These are phyloP conservation scores for Zopfochytrium polystomum DNA, from an alignment of 371 early-diverging fungal species.

Conservation along the genomic window DNA sequence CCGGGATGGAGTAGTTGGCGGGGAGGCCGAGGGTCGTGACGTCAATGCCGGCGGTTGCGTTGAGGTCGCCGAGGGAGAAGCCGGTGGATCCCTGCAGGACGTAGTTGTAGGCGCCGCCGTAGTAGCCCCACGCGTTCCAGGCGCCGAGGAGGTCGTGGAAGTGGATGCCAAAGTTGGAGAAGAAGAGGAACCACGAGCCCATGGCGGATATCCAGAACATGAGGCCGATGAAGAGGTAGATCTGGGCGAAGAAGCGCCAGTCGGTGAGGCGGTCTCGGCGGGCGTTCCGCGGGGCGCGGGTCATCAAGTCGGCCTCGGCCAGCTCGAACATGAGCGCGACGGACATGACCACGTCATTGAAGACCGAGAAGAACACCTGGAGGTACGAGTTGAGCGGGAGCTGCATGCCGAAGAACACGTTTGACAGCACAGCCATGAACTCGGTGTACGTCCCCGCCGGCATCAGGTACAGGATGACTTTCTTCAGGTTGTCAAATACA, in stretches of 20 bases:
- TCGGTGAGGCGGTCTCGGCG: slow-evolving; percentile 60
- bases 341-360: slow-evolving; percentile 52
- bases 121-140: slow-evolving; percentile 38
- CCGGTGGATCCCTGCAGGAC: too few species aligned
- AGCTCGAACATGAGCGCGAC: slow-evolving; percentile 65
- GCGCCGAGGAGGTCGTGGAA: slow-evolving; percentile 54
- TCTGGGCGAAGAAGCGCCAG: slow-evolving; percentile 52
- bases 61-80: background rate
- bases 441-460: slow-evolving; percentile 43
- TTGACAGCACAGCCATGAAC: slow-evolving; percentile 65
- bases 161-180: slow-evolving; percentile 49
- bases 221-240: slow-evolving; percentile 65
- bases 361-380: slow-evolving; percentile 62
- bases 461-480: slow-evolving; percentile 72
- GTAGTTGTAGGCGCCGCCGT: slow-evolving; percentile 4
- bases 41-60: too few species aligned
- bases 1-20: background rate
- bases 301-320: slow-evolving; percentile 60
- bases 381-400: slow-evolving; percentile 62
- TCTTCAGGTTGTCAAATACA: slow-evolving; percentile 78
- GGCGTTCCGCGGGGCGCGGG: slow-evolving; percentile 59
- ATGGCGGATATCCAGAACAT: slow-evolving; percentile 57
- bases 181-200: slow-evolving; percentile 60
- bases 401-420: slow-evolving; percentile 66
- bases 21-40: too few species aligned